Conservation (phyloP, 805 yeast genomes). For the Myxozyma kluyveri region DNA sequence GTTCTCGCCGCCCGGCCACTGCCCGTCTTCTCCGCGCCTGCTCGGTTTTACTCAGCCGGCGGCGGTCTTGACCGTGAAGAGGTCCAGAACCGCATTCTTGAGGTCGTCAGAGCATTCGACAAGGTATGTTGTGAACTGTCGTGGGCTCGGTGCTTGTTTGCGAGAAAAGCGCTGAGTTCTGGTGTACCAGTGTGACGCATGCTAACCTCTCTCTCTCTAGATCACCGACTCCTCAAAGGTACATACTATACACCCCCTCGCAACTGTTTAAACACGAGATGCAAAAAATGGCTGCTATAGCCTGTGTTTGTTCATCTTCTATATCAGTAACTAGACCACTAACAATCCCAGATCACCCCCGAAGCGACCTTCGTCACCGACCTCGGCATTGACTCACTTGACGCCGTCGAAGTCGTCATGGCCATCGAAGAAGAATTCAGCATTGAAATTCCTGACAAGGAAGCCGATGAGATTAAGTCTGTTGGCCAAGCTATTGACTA, state of each 20-base stretch:
- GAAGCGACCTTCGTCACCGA: constrained; percentile 49
- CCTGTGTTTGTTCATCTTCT: background rate
- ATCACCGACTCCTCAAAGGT: constrained; percentile 31
- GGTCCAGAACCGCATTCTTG: constrained; percentile 75
- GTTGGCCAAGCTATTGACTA: constrained; percentile 91
- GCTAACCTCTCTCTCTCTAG: constrained; percentile 21
- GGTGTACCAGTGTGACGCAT: background rate
- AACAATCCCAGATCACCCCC: constrained; percentile 37
- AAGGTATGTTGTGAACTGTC: constrained; percentile 43
- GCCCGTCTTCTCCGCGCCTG: constrained; percentile 8
- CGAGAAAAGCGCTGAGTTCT: too few species aligned
- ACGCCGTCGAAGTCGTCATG: constrained; percentile 91
- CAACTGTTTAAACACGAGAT: too few species aligned
- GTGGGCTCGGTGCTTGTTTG: too few species aligned
- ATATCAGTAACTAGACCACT: background rate
- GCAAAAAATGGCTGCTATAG: too few species aligned
- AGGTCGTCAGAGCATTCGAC: constrained; percentile 67
- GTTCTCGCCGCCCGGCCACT: background rate
- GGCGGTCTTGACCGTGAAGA: constrained; percentile 71
- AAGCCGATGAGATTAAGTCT: constrained; percentile 89
- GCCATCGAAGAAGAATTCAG: constrained; percentile 87
- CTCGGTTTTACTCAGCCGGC: constrained; percentile 51
- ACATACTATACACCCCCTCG: background rate
- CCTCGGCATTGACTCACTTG: constrained; percentile 88
- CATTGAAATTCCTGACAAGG: constrained; percentile 81